Percentiles rank a stretch among this genome's conserved stretches.
Conservation (phyloP, 331 rosid species). For the Erythrophleum ivorense region DNA sequence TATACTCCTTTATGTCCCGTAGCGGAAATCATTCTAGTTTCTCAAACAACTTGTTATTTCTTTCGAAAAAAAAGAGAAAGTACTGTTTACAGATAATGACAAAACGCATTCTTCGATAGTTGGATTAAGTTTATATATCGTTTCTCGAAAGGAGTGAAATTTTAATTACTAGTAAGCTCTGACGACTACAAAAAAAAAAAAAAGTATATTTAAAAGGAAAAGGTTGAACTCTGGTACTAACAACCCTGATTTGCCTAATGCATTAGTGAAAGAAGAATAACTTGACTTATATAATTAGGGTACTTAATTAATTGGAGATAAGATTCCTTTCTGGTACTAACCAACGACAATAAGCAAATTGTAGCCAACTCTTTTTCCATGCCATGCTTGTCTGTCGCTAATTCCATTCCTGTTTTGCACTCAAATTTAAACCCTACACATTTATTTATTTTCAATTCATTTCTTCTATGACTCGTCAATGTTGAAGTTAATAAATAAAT, state of each 20-base stretch:
- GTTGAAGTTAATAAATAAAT: not conserved
- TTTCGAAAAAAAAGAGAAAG: not conserved
- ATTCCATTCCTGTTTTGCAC: constrained; percentile 37
- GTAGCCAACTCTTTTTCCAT: constrained; percentile 31
- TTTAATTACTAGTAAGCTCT: not conserved
- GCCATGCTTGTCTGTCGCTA: constrained; percentile 34
- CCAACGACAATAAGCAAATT: constrained; percentile 28
- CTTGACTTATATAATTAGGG: not conserved
- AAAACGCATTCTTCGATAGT: not conserved
- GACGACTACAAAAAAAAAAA: not conserved
- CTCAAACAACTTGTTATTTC: not conserved
- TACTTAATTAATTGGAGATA: constrained; percentile 18
- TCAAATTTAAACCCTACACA: not conserved
- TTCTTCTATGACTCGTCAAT: not conserved
- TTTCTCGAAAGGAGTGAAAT: constrained; percentile 16
- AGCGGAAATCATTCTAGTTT: too few species aligned
- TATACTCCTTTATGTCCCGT: too few species aligned
- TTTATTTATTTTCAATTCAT: not conserved
- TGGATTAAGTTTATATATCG: not conserved
- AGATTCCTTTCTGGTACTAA: constrained; percentile 37
- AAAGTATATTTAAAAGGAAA: too few species aligned
- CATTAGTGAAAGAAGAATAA: not conserved
- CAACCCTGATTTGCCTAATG: constrained; percentile 21
- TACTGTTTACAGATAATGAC: not conserved
- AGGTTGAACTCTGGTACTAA: not conserved